Evolutionary conservation across 495 filamentous ascomycete species (phyloP), one percentile per base, ranked within the genome.

Genomic region (Pyrenopolyporus hunteri): DNA sequence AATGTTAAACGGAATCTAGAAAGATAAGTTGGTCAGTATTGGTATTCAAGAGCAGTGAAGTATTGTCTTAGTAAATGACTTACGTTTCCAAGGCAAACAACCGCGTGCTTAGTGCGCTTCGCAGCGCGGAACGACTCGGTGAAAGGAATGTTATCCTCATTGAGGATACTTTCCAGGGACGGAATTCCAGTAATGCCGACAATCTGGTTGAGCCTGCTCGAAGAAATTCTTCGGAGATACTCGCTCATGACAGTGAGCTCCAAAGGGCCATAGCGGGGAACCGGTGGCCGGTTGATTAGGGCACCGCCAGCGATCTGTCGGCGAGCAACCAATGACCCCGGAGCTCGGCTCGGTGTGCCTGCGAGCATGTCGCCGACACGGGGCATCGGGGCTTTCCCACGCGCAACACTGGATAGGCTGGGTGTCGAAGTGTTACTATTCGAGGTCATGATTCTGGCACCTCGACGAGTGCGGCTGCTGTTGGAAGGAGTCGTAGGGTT

Each of bases 1-100:
- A 26, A 88, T 76, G 2, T 74, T 70, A 61, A 87, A 93, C 0
- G 89, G 89, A 40, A 91, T 89, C 88, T 90, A 57, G 7, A 31
- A 29, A 19, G 32, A 13, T 2, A 35, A 16, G 39, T 66, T 49
- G 62, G 59, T 26, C 6, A 19, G 1, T 9, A 23, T 26, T 17
- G 0, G 19, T 19, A 37, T 23, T 31, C 5, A 10, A n/a, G 9
- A 17, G 44, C 23, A 14, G 33, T 1, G 20, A 6, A 35, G 9
- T 13, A 59, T 42, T 9, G 45, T 52, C 13, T 3, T 4, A 6
- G 8, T 32, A 14, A 13, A 13, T 5, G 22, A 67, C 75, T 60
- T 51, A 76, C 75, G 13, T 78, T 77, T 8, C 11, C 59, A 6
- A 78, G 62, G 57, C 71, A 67, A 14, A 78, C 36, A 1, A 80